Evolutionary conservation across 176 grass and related monocot species (phyloP).

Genomic region (Pontederia crassipes): DNA sequence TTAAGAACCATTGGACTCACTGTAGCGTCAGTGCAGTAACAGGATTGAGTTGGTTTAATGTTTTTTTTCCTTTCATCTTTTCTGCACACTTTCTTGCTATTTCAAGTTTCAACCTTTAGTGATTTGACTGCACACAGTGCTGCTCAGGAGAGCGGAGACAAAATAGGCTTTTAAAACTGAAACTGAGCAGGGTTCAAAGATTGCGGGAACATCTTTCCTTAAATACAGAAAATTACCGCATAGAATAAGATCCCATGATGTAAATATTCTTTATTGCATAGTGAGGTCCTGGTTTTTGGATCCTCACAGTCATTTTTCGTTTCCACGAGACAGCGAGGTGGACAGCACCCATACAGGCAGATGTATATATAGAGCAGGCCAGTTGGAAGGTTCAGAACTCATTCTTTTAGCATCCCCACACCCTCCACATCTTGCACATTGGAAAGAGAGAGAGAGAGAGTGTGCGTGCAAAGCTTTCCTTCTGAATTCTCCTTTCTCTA

Average conservation of each 20-base stretch:
- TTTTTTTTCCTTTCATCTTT: too few relatives aligned
- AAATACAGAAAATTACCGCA: conserved; percentile 43
- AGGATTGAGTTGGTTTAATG: too few relatives aligned
- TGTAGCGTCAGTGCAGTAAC: too few relatives aligned
- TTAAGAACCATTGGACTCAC: too few relatives aligned
- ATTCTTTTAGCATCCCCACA: neutral
- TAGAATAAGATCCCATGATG: conserved; percentile 15
- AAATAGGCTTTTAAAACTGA: too few relatives aligned
- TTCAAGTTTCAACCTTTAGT: too few relatives aligned
- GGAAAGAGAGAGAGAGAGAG: too few relatives aligned
- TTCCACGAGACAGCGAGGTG: neutral
- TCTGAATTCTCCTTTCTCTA: neutral
- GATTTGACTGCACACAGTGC: too few relatives aligned
- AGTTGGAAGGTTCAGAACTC: neutral
- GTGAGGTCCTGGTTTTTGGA: neutral
- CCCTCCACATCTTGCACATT: conserved; percentile 24
- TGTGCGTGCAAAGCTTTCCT: neutral
- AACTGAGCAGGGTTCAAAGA: conserved; percentile 30
- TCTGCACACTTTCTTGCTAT: too few relatives aligned
- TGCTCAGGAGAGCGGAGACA: too few relatives aligned
- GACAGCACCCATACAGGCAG: neutral
- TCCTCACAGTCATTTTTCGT: conserved; percentile 13
- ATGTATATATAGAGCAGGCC: conserved; percentile 8
- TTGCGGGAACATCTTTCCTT: conserved; percentile 57
- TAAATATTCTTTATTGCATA: conserved; percentile 1